Conservation (phyloP, 2,329 filamentous ascomycete species). For the Microsporum audouinii region DNA sequence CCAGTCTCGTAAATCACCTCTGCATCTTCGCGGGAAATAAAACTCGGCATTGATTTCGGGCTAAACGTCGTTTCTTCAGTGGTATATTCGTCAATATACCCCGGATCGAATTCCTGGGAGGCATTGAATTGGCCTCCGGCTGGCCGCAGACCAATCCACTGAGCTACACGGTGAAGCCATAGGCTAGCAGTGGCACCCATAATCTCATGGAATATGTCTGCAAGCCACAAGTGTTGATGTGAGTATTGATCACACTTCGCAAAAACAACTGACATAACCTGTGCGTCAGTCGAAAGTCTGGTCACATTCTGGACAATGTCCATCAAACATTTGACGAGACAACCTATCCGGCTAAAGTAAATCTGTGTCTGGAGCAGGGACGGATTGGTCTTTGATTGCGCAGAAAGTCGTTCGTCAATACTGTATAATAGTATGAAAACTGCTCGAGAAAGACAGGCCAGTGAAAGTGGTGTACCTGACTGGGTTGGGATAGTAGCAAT, state of each 20-base stretch:
- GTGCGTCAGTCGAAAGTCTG: conserved; percentile 45
- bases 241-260: conserved; percentile 52
- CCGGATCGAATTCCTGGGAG: not conserved
- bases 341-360: conserved; percentile 29
- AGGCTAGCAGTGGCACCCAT: conserved; percentile 52
- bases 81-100: conserved; percentile 1
- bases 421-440: conserved; percentile 27
- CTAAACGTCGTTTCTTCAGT: conserved; percentile 39
- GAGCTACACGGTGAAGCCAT: conserved; percentile 56
- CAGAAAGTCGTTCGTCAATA: conserved; percentile 27
- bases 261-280: conserved; percentile 51
- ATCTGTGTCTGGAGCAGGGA: conserved; percentile 30
- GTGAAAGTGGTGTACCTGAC: conserved; percentile 21
- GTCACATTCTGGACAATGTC: conserved; percentile 36
- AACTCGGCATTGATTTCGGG: conserved; percentile 48
- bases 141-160: conserved; percentile 61
- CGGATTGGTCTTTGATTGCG: conserved; percentile 17
- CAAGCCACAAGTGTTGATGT: conserved; percentile 50
- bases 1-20: conserved; percentile 68
- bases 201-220: conserved; percentile 55
- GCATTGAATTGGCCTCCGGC: not conserved
- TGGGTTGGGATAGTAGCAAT: conserved; percentile 21
- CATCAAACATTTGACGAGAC: conserved; percentile 27
- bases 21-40: conserved; percentile 59
- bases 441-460: conserved; percentile 28